Conservation (phyloP, 306 rosid genomes). For the Mimosa bimucronata region DNA sequence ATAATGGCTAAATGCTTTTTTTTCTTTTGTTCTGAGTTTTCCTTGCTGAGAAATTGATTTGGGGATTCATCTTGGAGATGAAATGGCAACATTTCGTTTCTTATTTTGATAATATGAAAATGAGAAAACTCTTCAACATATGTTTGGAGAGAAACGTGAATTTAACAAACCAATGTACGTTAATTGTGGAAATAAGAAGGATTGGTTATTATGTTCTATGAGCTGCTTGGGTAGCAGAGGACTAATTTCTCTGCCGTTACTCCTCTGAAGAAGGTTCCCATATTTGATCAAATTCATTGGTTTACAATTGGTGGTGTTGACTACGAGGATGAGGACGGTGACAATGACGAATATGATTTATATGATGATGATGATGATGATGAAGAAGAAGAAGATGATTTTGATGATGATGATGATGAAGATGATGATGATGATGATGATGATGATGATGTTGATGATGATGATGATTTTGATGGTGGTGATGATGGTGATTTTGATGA, state of each 20-base stretch:
- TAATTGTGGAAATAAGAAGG: slow-evolving; percentile 13
- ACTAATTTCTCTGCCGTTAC: slow-evolving; percentile 81
- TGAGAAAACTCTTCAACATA: background rate
- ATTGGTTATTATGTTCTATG: slow-evolving; percentile 41
- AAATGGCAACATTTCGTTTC: background rate
- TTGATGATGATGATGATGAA: background rate
- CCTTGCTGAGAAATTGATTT: slow-evolving; percentile 4
- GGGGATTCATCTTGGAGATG: slow-evolving; percentile 1
- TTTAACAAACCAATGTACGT: background rate
- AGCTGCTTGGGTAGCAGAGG: slow-evolving; percentile 65
- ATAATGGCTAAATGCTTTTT: slow-evolving; percentile 7
- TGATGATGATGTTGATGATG: background rate
- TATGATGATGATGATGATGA: background rate
- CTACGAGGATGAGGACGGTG: background rate
- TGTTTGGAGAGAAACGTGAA: background rate
- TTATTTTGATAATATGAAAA: background rate
- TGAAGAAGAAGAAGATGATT: too few species aligned
- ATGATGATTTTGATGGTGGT: background rate
- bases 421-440: background rate
- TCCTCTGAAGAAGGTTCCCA: slow-evolving; percentile 66
- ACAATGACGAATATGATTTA: slow-evolving; percentile 8
- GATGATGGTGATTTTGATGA: background rate
- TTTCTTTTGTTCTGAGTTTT: slow-evolving; percentile 1
- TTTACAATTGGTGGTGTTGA: slow-evolving; percentile 38
- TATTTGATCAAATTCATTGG: slow-evolving; percentile 51